Evolutionary conservation across 225 moss, liverwort and hornwort genomes (phyloP).

Genomic region (Marchantia paleacea): DNA sequence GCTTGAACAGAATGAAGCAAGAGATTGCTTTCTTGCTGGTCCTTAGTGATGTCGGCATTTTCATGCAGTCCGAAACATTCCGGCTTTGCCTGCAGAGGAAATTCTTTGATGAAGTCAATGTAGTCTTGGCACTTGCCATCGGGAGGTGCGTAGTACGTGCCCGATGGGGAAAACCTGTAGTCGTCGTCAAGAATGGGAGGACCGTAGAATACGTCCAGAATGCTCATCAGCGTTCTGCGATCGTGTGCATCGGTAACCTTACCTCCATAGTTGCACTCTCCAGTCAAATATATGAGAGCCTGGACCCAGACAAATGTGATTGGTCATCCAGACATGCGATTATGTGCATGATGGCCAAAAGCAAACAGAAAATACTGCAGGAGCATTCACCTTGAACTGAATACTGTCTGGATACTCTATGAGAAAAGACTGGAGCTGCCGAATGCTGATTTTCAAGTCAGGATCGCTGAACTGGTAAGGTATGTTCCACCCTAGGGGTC

Average conservation of each 20-base stretch:
- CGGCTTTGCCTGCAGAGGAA: constrained; percentile 59
- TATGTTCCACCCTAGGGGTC: constrained; percentile 70
- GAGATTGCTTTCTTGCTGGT: constrained; percentile 63
- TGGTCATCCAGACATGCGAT: neutral
- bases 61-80: constrained; percentile 71
- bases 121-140: constrained; percentile 59
- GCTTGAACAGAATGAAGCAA: constrained; percentile 54
- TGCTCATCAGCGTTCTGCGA: constrained; percentile 59
- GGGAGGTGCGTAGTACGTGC: constrained; percentile 54
- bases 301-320: neutral
- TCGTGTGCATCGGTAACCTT: constrained; percentile 69
- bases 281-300: constrained; percentile 62
- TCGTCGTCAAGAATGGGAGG: constrained; percentile 60
- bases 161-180: constrained; percentile 57
- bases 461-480: constrained; percentile 75
- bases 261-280: constrained; percentile 75
- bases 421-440: constrained; percentile 73
- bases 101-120: constrained; percentile 59
- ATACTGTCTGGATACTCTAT: constrained; percentile 62
- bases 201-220: constrained; percentile 49
- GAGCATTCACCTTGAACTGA: constrained; percentile 51
- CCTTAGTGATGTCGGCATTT: constrained; percentile 66
- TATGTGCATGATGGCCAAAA: neutral
- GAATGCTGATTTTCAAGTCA: constrained; percentile 67
- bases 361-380: neutral